These are phyloP conservation scores for Imleria badia DNA, from an alignment of 768 basidiomycete species.

Conservation along the genomic window DNA sequence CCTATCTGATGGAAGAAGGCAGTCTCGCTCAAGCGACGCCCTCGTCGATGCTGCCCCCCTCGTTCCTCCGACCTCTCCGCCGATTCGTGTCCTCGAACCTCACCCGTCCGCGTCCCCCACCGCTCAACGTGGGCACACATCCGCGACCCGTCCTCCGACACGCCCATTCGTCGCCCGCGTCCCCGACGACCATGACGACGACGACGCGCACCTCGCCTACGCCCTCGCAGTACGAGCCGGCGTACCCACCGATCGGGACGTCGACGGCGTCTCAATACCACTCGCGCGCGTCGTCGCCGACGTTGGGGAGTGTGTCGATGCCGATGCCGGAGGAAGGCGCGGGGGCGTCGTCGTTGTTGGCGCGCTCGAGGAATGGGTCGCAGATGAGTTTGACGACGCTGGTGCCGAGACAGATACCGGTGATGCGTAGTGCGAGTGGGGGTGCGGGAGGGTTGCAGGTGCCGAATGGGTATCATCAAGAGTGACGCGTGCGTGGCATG, in stretches of 20 bases:
- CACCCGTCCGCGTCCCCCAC: constrained; percentile 24
- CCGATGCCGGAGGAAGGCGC: constrained; percentile 15
- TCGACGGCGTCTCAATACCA: constrained; percentile 36
- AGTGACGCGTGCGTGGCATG: constrained; percentile 1
- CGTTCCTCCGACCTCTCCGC: constrained; percentile 30
- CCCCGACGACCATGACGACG: constrained; percentile 4
- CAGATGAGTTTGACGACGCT: constrained; percentile 60
- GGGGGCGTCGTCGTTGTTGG: constrained; percentile 35
- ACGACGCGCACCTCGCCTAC: constrained; percentile 1
- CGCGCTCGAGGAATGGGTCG: constrained; percentile 67
- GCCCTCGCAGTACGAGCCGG: constrained; percentile 17
- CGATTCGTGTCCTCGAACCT: constrained; percentile 22
- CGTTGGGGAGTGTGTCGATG: constrained; percentile 9
- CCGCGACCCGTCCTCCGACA: constrained; percentile 20
- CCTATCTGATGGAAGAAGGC: constrained; percentile 52
- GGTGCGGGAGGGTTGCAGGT: constrained; percentile 14
- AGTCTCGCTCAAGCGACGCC: constrained; percentile 7
- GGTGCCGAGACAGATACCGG: constrained; percentile 43
- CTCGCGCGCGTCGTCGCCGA: constrained; percentile 33
- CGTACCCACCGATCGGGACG: constrained; percentile 27
- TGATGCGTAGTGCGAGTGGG: constrained; percentile 36
- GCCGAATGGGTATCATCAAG: constrained; percentile 13
- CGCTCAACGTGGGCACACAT: constrained; percentile 14
- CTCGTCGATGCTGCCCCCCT: constrained; percentile 21
- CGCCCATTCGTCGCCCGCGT: constrained; percentile 19